Conservation (phyloP, 2,329 filamentous ascomycete genomes). For the Fonsecaea erecta region DNA sequence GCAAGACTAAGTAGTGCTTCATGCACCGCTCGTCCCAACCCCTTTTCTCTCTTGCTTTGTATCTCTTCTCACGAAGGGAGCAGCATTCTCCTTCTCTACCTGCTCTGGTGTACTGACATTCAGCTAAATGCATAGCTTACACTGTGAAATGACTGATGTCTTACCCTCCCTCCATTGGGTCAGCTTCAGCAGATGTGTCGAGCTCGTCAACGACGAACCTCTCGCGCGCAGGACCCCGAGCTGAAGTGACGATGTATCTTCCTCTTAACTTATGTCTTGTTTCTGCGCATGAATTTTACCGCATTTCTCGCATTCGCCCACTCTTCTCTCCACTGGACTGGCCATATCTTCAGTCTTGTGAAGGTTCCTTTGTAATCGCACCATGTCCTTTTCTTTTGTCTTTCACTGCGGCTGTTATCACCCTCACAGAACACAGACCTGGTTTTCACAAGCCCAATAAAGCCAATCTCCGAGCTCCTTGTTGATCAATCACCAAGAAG, state of each 20-base stretch:
- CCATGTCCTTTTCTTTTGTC: not conserved
- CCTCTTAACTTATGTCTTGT: not conserved
- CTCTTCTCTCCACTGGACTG: not conserved
- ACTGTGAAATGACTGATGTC: not conserved
- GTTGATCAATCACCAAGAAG: too few relatives aligned
- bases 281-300: not conserved
- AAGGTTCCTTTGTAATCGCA: not conserved
- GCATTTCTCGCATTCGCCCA: not conserved
- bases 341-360: not conserved
- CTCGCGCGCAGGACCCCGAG: not conserved
- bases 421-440: constrained; percentile 4
- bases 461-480: not conserved
- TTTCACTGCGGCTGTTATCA: not conserved
- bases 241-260: not conserved
- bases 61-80: not conserved
- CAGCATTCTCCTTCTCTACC: not conserved
- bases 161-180: not conserved
- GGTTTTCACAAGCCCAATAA: not conserved
- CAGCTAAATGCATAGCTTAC: not conserved
- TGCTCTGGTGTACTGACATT: not conserved
- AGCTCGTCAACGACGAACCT: not conserved
- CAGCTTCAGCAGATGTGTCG: not conserved
- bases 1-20: not conserved
- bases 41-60: not conserved
- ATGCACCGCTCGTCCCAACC: not conserved